Percentiles rank a stretch among this genome's conserved stretches.
Conservation (phyloP, 371 early-diverging fungal genomes). For the Saksenaea oblongispora region DNA sequence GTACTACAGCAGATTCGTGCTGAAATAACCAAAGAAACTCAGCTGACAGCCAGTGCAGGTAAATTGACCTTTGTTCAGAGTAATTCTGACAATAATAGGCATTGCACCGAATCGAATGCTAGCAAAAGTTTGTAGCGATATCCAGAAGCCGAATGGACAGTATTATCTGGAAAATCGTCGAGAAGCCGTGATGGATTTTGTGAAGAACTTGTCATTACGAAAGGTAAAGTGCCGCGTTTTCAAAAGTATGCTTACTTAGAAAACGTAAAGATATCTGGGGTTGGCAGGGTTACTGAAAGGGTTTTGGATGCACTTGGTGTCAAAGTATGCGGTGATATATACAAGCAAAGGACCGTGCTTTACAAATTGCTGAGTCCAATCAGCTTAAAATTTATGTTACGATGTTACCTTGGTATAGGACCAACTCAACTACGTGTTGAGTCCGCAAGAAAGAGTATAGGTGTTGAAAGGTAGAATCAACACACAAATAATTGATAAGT, state of each 20-base stretch:
- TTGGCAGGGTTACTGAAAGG: conserved; percentile 51
- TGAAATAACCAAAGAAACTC: conserved; percentile 55
- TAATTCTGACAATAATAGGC: conserved; percentile 18
- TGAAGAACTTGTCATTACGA: conserved; percentile 30
- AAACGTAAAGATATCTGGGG: conserved; percentile 33
- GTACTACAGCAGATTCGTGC: conserved; percentile 56
- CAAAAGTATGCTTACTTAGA: not conserved
- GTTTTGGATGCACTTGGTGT: conserved; percentile 41
- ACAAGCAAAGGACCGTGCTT: conserved; percentile 36
- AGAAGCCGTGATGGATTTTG: conserved; percentile 28
- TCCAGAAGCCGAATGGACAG: conserved; percentile 74
- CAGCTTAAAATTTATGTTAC: conserved; percentile 40
- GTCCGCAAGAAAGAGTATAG: conserved; percentile 37
- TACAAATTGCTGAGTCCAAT: conserved; percentile 45
- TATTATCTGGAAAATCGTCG: conserved; percentile 36
- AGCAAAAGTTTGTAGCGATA: conserved; percentile 61
- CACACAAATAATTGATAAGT: not conserved
- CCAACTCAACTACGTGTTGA: conserved; percentile 27
- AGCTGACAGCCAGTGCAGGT: conserved; percentile 67
- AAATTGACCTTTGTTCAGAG: not conserved
- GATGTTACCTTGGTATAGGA: conserved; percentile 38
- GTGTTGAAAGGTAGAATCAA: conserved; percentile 40
- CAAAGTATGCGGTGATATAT: conserved; percentile 40
- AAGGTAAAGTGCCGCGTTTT: conserved; percentile 16
- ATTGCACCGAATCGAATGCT: conserved; percentile 65